A percentile compares a stretch with the other conserved stretches of the same genome.
Conservation (phyloP, 2,329 filamentous ascomycete species). For the Byssochlamys sp. region DNA sequence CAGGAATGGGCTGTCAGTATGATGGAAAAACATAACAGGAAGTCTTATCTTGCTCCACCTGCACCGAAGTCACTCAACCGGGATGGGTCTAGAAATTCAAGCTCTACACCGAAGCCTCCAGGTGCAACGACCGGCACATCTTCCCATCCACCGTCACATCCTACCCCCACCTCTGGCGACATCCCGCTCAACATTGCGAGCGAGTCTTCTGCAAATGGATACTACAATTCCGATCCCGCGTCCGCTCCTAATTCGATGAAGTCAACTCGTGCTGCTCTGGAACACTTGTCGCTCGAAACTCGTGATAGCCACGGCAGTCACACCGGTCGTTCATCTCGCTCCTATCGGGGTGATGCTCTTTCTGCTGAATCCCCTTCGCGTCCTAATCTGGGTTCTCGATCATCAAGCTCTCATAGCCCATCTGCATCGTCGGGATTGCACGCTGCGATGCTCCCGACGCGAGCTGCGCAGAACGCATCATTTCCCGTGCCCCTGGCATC, state of each 20-base stretch:
- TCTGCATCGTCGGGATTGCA: constrained; percentile 26
- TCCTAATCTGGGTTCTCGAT: constrained; percentile 30
- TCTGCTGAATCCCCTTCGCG: constrained; percentile 29
- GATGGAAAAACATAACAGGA: constrained; percentile 91
- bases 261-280: constrained; percentile 31
- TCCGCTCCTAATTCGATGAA: constrained; percentile 13
- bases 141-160: constrained; percentile 24
- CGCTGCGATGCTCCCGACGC: constrained; percentile 56
- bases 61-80: constrained; percentile 67
- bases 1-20: constrained; percentile 86
- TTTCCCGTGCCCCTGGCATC: constrained; percentile 48
- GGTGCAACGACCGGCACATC: constrained; percentile 2
- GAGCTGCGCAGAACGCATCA: constrained; percentile 51
- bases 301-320: constrained; percentile 22
- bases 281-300: constrained; percentile 37
- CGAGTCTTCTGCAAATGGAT: constrained; percentile 20
- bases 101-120: constrained; percentile 16
- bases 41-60: constrained; percentile 80
- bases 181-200: constrained; percentile 50
- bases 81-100: constrained; percentile 19
- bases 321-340: constrained; percentile 19
- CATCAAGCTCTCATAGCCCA: constrained; percentile 28
- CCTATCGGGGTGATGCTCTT: constrained; percentile 24
- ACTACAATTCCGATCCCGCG: constrained; percentile 14
- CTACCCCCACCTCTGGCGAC: constrained; percentile 61